Conservation (phyloP, 2,329 filamentous ascomycete genomes). For the Colletotrichum tamarilloi region DNA sequence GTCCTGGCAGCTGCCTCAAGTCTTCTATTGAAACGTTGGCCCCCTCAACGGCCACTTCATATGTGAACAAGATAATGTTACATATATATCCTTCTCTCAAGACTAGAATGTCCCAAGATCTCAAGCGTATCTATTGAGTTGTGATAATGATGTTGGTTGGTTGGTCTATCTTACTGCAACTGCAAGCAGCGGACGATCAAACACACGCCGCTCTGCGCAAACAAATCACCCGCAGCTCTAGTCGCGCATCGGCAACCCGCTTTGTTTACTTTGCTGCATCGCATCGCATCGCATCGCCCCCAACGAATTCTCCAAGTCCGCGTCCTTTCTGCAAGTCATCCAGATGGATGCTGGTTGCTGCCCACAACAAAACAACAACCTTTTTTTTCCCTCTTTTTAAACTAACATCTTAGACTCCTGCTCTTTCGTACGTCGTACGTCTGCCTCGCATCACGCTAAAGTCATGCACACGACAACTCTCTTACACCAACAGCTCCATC, state of each 20-base stretch:
- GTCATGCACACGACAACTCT: slow-evolving; percentile 1
- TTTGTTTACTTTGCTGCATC: slow-evolving; percentile 28
- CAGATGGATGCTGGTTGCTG: background rate
- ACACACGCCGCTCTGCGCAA: slow-evolving; percentile 8
- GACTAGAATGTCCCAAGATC: no score
- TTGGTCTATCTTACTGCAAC: background rate
- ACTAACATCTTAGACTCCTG: no score
- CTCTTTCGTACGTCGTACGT: background rate
- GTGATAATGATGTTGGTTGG: background rate
- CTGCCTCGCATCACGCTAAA: slow-evolving; percentile 1
- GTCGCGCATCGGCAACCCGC: slow-evolving; percentile 9
- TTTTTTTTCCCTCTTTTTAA: no score
- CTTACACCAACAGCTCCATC: background rate
- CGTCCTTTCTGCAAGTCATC: slow-evolving; percentile 9
- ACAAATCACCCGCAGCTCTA: slow-evolving; percentile 19
- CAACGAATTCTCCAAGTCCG: background rate
- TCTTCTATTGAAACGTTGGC: background rate
- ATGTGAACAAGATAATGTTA: background rate
- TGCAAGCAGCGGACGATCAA: background rate
- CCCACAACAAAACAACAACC: background rate
- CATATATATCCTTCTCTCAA: no score
- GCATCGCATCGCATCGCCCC: slow-evolving; percentile 7
- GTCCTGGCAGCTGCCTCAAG: no score
- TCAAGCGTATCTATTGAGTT: background rate
- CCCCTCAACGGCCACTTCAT: background rate